phyloP scores from a whole-genome alignment of 495 filamentous ascomycete genomes.

The Penicillium mononematosum region DNA sequence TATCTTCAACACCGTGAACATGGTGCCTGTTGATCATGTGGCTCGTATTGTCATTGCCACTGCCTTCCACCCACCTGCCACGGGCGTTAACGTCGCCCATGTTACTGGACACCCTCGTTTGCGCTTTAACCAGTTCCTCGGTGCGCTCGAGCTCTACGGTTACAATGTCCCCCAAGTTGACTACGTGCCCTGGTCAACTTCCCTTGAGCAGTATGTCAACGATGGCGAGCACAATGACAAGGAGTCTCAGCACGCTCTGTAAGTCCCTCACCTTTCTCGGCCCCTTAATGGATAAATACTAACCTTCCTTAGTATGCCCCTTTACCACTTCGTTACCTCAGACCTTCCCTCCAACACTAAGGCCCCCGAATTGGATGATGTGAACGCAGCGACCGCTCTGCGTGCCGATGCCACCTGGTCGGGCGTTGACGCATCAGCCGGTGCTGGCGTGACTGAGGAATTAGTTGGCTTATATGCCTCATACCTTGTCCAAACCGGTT shows the following conservation, averaged over 20 bases:
- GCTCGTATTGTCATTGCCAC: conserved; percentile 72
- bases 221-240: conserved; percentile 57
- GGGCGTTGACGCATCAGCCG: conserved; percentile 60
- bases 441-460: conserved; percentile 63
- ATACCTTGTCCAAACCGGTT: conserved; percentile 70
- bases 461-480: conserved; percentile 70
- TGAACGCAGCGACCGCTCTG: conserved; percentile 64
- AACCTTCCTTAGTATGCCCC: conserved; percentile 57
- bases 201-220: conserved; percentile 63
- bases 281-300: conserved; percentile 6
- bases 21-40: conserved; percentile 85
- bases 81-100: conserved; percentile 63
- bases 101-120: conserved; percentile 80
- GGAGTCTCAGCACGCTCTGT: conserved; percentile 64
- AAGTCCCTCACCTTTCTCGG: conserved; percentile 19
- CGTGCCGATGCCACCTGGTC: conserved; percentile 62
- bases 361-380: conserved; percentile 78
- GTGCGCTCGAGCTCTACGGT: conserved; percentile 69
- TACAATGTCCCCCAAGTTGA: conserved; percentile 68
- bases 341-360: conserved; percentile 76
- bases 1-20: conserved; percentile 87
- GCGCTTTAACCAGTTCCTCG: conserved; percentile 74
- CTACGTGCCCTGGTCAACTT: conserved; percentile 55
- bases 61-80: conserved; percentile 57
- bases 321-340: conserved; percentile 79